These are phyloP conservation scores for Hippophae rhamnoides DNA, from an alignment of 306 rosid genomes.

Conservation along the genomic window DNA sequence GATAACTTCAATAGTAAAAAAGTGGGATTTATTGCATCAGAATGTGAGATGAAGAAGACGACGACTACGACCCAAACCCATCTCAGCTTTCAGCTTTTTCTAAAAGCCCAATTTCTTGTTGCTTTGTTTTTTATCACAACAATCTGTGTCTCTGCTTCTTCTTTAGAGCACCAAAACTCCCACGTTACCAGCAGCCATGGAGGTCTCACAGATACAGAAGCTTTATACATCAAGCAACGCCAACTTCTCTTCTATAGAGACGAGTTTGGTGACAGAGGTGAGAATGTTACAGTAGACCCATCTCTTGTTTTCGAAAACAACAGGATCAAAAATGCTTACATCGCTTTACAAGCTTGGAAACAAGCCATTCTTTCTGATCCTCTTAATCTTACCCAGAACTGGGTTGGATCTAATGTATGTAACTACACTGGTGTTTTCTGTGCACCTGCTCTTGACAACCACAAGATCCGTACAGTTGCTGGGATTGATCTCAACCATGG, in stretches of 20 bases:
- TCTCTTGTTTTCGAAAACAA: slow-evolving; percentile 51
- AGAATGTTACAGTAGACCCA: slow-evolving; percentile 59
- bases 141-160: slow-evolving; percentile 15
- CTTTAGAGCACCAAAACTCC: background rate
- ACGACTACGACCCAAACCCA: slow-evolving; percentile 9
- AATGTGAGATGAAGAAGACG: slow-evolving; percentile 85
- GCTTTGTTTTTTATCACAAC: slow-evolving; percentile 12
- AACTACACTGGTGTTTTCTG: slow-evolving; percentile 59
- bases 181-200: slow-evolving; percentile 32
- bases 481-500: slow-evolving; percentile 94
- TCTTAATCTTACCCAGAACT: slow-evolving; percentile 32
- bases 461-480: slow-evolving; percentile 56
- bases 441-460: slow-evolving; percentile 55
- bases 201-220: slow-evolving; percentile 41
- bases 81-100: slow-evolving; percentile 9
- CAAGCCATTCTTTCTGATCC: slow-evolving; percentile 87
- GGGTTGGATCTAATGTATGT: slow-evolving; percentile 81
- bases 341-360: slow-evolving; percentile 80
- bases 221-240: slow-evolving; percentile 54
- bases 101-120: slow-evolving; percentile 14
- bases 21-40: slow-evolving; percentile 39
- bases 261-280: slow-evolving; percentile 77
- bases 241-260: slow-evolving; percentile 84
- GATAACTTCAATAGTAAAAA: background rate
- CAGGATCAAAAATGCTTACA: slow-evolving; percentile 56